These are phyloP conservation scores for Rhizopus arrhizus DNA, from an alignment of 371 early-diverging fungal species.

Conservation along the genomic window DNA sequence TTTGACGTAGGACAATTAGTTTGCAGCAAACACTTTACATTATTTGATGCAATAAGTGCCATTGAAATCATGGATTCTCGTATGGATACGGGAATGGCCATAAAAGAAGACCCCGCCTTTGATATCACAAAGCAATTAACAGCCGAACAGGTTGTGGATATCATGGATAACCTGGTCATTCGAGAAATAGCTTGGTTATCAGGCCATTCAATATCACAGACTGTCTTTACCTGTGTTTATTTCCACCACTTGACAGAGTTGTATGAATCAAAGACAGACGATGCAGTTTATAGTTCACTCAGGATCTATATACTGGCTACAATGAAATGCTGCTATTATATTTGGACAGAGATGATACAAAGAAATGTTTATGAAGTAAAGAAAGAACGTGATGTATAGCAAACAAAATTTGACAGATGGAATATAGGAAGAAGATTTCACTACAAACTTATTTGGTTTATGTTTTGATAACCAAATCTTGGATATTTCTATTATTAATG, in stretches of 20 bases:
- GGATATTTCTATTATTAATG: constrained; percentile 43
- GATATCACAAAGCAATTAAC: constrained; percentile 43
- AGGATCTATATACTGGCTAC: constrained; percentile 58
- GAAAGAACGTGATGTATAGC: neutral
- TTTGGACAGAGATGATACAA: constrained; percentile 65
- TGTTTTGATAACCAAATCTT: constrained; percentile 58
- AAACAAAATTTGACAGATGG: neutral
- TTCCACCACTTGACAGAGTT: constrained; percentile 57
- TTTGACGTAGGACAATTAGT: constrained; percentile 68
- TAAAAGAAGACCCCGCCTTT: constrained; percentile 44
- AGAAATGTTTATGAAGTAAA: constrained; percentile 65
- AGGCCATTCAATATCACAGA: constrained; percentile 73
- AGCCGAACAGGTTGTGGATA: constrained; percentile 59
- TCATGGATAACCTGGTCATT: constrained; percentile 67
- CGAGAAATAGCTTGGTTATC: constrained; percentile 77
- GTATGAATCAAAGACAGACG: constrained; percentile 20
- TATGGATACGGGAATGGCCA: constrained; percentile 78
- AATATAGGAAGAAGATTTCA: constrained; percentile 71
- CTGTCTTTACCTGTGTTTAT: constrained; percentile 72
- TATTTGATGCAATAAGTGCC: constrained; percentile 80
- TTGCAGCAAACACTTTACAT: constrained; percentile 59
- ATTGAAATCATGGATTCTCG: constrained; percentile 86
- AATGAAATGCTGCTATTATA: constrained; percentile 57
- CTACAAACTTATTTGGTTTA: constrained; percentile 65
- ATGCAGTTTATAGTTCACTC: constrained; percentile 47